Conservation (phyloP, 129 eudicot genomes). For the Lactuca sativa region DNA sequence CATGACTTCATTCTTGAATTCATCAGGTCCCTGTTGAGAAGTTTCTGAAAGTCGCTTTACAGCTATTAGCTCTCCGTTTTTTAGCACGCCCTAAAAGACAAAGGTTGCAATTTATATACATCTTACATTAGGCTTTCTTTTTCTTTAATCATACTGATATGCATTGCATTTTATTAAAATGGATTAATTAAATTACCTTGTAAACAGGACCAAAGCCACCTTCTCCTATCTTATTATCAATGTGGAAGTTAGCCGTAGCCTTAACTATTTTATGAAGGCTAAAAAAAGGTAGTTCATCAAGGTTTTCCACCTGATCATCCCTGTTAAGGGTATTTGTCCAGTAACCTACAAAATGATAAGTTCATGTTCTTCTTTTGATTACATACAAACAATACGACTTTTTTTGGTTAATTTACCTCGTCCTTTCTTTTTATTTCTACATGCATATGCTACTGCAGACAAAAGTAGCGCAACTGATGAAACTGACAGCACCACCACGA, state of each 20-base stretch:
- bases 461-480: not conserved
- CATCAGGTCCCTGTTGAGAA: not conserved
- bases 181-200: not conserved
- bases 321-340: not conserved
- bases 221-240: slow-evolving; percentile 3
- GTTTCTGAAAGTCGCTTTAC: not conserved
- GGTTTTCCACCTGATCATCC: not conserved
- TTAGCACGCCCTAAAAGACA: slow-evolving; percentile 5
- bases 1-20: not conserved
- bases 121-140: not conserved
- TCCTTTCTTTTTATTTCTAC: not conserved
- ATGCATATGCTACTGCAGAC: slow-evolving; percentile 3
- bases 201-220: slow-evolving; percentile 8
- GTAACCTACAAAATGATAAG: not conserved
- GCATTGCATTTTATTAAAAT: not conserved
- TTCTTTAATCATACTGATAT: not conserved
- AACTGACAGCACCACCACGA: not conserved
- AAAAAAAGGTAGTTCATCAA: not conserved
- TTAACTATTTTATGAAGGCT: not conserved
- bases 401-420: not conserved
- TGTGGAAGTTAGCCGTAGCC: slow-evolving; percentile 1
- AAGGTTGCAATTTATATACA: not conserved
- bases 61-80: not conserved
- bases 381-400: not conserved
- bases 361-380: not conserved